Evolutionary conservation across 1,139 yeast genomes (phyloP), one percentile per base, ranked within the genome.

Genomic region (Geotrichum klebahnii): DNA sequence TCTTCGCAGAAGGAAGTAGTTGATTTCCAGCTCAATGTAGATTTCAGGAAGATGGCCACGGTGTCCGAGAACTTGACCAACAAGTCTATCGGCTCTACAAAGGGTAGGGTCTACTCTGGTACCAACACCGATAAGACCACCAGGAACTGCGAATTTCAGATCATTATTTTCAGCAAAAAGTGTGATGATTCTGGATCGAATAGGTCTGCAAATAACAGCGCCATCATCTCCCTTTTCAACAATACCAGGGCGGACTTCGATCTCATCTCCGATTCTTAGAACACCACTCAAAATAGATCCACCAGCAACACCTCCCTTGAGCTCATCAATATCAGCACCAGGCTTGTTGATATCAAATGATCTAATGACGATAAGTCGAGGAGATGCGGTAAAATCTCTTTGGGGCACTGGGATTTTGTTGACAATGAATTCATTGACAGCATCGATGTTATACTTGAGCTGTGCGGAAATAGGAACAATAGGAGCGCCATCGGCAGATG

Each of bases 281-380:
- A 94, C 98, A 79, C 99, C 99, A 55, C 83, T 88, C 67, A 92
- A 78, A 63, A 94, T 92, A 51, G 97, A 88, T 61, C 99, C 99
- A 76, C 99, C 99, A 44, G 99, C 99, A 67, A 94, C 98, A 80
- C 99, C 99, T 65, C 99, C 99, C 75, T 90, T 90, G 68, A 94
- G 79, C 64, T 92, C 98, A 60, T 86, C 95, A 61, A 94, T 87
- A 70, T 90, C 97, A 39, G 97, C 84, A 75, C 99, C 99, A 55
- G 99, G 99, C 72, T 88, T 89, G 76, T 94, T 94, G 58, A 94
- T 98, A 72, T 94, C 99, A 68, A 94, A 94, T 35, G 98, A 92
- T 76, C 99, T 85, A 65, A 94, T 94, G 55, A 94, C 98, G 68
- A 94, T 94, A 65, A 94, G 81, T 67, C 95, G 82, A 63, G 98